A percentile compares a stretch with the other conserved stretches of the same genome.
Evolutionary conservation across 148 eudicot species (phyloP).

Genomic region (Selenicereus undatus): DNA sequence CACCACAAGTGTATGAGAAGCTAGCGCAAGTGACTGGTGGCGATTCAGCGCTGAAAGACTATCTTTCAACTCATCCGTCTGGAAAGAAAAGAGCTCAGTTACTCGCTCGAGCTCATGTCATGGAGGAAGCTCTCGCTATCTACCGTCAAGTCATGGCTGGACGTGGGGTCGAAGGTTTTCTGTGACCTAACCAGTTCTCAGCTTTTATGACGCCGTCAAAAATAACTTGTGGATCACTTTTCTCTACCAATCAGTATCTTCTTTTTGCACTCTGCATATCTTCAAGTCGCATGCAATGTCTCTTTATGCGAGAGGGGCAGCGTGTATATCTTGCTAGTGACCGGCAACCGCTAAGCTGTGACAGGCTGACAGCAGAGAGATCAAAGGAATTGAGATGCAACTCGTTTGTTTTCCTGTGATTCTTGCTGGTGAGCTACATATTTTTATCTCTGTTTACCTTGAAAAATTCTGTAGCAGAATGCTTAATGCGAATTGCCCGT

Average conservation of each 20-base stretch:
- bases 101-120: constrained; percentile 67
- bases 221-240: background rate
- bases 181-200: constrained; percentile 18
- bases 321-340: background rate
- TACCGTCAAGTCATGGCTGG: constrained; percentile 60
- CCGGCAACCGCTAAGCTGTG: too few relatives aligned
- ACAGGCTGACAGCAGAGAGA: too few relatives aligned
- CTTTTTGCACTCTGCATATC: background rate
- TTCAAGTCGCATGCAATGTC: background rate
- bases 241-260: background rate
- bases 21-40: constrained; percentile 63
- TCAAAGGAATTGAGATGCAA: too few relatives aligned
- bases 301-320: background rate
- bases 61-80: constrained; percentile 88
- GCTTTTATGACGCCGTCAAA: background rate
- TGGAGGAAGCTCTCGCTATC: constrained; percentile 77
- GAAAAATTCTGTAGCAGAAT: too few relatives aligned
- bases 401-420: too few relatives aligned
- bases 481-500: too few relatives aligned
- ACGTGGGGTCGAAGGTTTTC: constrained; percentile 67
- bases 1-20: constrained; percentile 82
- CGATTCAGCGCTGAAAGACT: constrained; percentile 50
- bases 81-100: constrained; percentile 73
- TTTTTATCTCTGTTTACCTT: too few relatives aligned
- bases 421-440: too few relatives aligned